A percentile compares a stretch with the other conserved stretches of the same genome.
These are phyloP conservation scores for Samsoniella hepiali DNA, from an alignment of 2,329 filamentous ascomycete genomes.

Conservation along the genomic window DNA sequence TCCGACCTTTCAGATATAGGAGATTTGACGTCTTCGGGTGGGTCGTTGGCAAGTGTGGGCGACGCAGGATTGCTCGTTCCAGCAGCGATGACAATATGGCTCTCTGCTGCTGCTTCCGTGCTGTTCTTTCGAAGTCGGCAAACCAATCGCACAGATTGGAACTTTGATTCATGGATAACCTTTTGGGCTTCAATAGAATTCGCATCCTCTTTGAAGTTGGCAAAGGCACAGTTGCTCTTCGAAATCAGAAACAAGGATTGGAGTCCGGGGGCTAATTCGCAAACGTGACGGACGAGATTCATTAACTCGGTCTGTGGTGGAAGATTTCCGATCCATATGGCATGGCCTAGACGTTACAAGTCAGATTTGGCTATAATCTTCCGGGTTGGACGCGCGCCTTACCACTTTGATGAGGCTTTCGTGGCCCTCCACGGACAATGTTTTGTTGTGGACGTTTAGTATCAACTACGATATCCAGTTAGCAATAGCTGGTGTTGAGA, in stretches of 20 bases:
- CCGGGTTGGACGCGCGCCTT: conserved; percentile 27
- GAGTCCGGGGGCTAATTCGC: conserved; percentile 70
- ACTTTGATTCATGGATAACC: conserved; percentile 85
- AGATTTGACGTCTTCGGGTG: not conserved
- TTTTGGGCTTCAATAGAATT: conserved; percentile 74
- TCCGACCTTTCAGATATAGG: not conserved
- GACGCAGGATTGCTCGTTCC: conserved; percentile 13
- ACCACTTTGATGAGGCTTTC: conserved; percentile 62
- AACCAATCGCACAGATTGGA: conserved; percentile 80
- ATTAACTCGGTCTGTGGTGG: conserved; percentile 79
- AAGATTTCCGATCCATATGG: conserved; percentile 93
- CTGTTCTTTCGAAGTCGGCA: conserved; percentile 66
- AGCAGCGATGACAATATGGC: not conserved
- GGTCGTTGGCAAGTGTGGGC: not conserved
- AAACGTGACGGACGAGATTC: conserved; percentile 87
- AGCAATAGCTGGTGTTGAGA: not conserved
- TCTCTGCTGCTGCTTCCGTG: not conserved
- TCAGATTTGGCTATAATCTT: conserved; percentile 16
- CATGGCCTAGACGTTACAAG: conserved; percentile 58
- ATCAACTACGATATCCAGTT: not conserved
- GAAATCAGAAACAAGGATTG: conserved; percentile 92
- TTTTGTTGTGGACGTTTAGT: conserved; percentile 6
- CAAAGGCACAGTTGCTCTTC: conserved; percentile 96
- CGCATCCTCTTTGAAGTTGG: conserved; percentile 83
- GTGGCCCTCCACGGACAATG: conserved; percentile 45